Conservation (phyloP, 352 stramenopile species). For the Thraustotheca clavata region DNA sequence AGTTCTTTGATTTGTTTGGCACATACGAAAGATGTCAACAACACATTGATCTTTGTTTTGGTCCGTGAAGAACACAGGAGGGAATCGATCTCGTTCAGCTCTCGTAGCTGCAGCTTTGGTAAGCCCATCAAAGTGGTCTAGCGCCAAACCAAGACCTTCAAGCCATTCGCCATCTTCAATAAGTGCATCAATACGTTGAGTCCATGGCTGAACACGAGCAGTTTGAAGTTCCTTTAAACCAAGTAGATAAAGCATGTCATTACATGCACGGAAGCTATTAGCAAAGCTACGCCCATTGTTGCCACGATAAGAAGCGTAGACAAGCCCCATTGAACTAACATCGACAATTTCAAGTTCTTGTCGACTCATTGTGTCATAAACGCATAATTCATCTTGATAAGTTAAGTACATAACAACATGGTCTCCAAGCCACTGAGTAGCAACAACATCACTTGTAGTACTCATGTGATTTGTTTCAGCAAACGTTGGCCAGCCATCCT, state of each 20-base stretch:
- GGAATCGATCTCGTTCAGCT: slow-evolving; percentile 76
- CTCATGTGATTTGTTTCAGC: slow-evolving; percentile 91
- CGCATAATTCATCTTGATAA: slow-evolving; percentile 91
- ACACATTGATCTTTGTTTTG: slow-evolving; percentile 85
- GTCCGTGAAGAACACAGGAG: slow-evolving; percentile 82
- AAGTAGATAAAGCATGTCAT: slow-evolving; percentile 90
- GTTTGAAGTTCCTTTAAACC: slow-evolving; percentile 89
- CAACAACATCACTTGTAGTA: slow-evolving; percentile 81
- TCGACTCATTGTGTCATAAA: slow-evolving; percentile 95
- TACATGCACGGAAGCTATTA: slow-evolving; percentile 85
- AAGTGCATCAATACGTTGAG: slow-evolving; percentile 88
- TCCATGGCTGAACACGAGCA: slow-evolving; percentile 88
- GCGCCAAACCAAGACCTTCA: slow-evolving; percentile 90
- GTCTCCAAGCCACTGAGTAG: slow-evolving; percentile 94
- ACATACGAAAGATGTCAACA: slow-evolving; percentile 86
- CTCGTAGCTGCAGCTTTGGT: slow-evolving; percentile 71
- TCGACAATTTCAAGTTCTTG: slow-evolving; percentile 93
- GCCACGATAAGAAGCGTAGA: slow-evolving; percentile 89
- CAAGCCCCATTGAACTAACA: slow-evolving; percentile 88
- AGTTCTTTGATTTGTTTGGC: slow-evolving; percentile 81
- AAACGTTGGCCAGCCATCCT: slow-evolving; percentile 91
- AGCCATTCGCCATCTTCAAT: slow-evolving; percentile 96
- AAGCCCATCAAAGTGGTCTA: slow-evolving; percentile 93
- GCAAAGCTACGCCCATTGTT: slow-evolving; percentile 76
- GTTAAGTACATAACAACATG: slow-evolving; percentile 93